Conservation (phyloP, 352 stramenopile genomes). For the Phytophthora pseudosyringae region DNA sequence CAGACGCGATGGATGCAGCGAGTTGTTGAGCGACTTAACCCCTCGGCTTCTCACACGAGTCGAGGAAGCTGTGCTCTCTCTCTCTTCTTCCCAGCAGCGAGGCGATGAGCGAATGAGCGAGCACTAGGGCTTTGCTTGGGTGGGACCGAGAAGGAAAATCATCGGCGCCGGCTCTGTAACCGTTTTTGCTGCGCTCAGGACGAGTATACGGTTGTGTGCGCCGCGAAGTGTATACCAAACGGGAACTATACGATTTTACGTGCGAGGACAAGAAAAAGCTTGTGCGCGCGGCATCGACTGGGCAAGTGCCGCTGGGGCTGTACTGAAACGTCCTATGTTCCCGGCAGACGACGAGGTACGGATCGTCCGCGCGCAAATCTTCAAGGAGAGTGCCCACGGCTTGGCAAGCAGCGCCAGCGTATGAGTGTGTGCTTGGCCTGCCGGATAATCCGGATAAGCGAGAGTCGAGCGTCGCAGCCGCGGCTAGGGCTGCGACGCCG, state of each 20-base stretch:
- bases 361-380: constrained; percentile 20
- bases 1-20: background rate
- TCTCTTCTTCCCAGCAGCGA: constrained; percentile 24
- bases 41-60: background rate
- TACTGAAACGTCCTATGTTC: constrained; percentile 5
- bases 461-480: background rate
- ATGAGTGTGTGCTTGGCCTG: constrained; percentile 7
- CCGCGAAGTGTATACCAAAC: background rate
- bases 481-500: constrained; percentile 1
- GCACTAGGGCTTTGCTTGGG: constrained; percentile 19
- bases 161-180: constrained; percentile 23
- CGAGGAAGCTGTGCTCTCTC: constrained; percentile 4
- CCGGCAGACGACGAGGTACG: constrained; percentile 24
- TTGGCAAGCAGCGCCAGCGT: constrained; percentile 11
- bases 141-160: constrained; percentile 26
- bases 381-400: constrained; percentile 25
- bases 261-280: background rate
- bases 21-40: background rate
- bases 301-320: background rate
- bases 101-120: constrained; percentile 37
- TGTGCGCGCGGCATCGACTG: background rate
- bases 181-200: constrained; percentile 13
- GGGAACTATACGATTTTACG: background rate
- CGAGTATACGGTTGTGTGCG: constrained; percentile 5
- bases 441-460: constrained; percentile 21